These are phyloP conservation scores for Sarocladiaceae sp. DNA, from an alignment of 2,329 filamentous ascomycete genomes.

Conservation along the genomic window DNA sequence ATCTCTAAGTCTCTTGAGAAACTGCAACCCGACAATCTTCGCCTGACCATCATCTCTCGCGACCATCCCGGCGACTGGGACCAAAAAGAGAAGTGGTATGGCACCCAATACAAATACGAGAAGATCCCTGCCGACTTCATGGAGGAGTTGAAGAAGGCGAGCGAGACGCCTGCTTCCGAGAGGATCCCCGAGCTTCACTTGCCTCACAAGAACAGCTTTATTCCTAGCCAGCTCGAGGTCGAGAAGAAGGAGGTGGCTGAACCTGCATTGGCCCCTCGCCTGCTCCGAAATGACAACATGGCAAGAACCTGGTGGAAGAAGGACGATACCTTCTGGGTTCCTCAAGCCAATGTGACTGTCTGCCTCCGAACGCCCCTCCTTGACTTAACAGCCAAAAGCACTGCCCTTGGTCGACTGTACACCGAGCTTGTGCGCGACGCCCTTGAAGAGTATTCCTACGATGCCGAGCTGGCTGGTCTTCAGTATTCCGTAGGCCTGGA, in stretches of 20 bases:
- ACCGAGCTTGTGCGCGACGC: slow-evolving; percentile 83
- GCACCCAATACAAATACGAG: slow-evolving; percentile 84
- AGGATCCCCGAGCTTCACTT: slow-evolving; percentile 71
- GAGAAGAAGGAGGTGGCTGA: slow-evolving; percentile 86
- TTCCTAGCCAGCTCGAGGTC: slow-evolving; percentile 86
- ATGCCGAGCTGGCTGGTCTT: slow-evolving; percentile 86
- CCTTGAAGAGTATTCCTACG: slow-evolving; percentile 88
- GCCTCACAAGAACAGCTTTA: slow-evolving; percentile 91
- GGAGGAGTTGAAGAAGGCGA: slow-evolving; percentile 60
- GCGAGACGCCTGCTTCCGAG: slow-evolving; percentile 44
- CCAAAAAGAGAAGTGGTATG: slow-evolving; percentile 93
- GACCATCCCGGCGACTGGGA: slow-evolving; percentile 80
- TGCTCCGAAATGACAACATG: slow-evolving; percentile 77
- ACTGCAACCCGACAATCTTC: slow-evolving; percentile 82
- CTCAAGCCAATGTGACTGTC: slow-evolving; percentile 81
- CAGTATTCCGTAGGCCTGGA: slow-evolving; percentile 74
- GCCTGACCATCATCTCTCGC: slow-evolving; percentile 75
- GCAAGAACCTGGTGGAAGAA: slow-evolving; percentile 96
- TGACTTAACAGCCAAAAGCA: slow-evolving; percentile 70
- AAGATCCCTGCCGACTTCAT: slow-evolving; percentile 73
- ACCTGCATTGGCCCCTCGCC: slow-evolving; percentile 65
- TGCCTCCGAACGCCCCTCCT: slow-evolving; percentile 73
- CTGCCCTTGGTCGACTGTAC: slow-evolving; percentile 73
- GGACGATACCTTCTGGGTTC: slow-evolving; percentile 97
- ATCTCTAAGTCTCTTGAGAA: slow-evolving; percentile 70